Conservation (phyloP, 2,329 filamentous ascomycete species). For the Venturia aucupariae region DNA sequence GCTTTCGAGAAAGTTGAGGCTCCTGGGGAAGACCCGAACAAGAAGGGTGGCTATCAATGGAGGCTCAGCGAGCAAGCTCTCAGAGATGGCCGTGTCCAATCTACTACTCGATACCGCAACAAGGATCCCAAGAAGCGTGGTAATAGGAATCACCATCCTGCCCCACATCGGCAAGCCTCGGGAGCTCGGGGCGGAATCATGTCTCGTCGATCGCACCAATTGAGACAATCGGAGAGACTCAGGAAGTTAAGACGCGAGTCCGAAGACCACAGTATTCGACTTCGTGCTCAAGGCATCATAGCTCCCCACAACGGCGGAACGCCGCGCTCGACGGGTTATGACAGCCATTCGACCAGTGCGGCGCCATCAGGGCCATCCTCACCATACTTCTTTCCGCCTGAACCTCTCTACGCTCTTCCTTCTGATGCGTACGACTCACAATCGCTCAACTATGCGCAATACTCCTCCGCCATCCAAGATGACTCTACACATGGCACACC, state of each 20-base stretch:
- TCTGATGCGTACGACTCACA: not conserved
- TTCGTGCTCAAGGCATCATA: constrained; percentile 9
- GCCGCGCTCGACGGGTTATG: not conserved
- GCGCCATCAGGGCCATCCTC: not conserved
- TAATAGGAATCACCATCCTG: constrained; percentile 21
- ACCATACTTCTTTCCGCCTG: constrained; percentile 2
- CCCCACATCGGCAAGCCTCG: constrained; percentile 34
- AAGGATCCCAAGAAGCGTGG: constrained; percentile 35
- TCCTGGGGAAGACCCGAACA: constrained; percentile 36
- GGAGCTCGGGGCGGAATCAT: constrained; percentile 38
- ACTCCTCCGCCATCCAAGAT: not conserved
- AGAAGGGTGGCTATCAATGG: constrained; percentile 68
- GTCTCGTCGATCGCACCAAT: constrained; percentile 22
- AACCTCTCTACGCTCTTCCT: not conserved
- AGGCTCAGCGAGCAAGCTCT: constrained; percentile 62
- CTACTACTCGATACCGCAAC: constrained; percentile 57
- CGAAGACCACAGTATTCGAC: not conserved
- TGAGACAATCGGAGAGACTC: constrained; percentile 10
- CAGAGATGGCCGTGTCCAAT: constrained; percentile 59
- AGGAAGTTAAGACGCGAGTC: not conserved
- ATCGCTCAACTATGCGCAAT: not conserved
- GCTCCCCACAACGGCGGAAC: not conserved
- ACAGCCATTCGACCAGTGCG: constrained; percentile 1
- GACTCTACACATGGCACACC: not conserved
- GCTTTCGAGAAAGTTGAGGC: constrained; percentile 47